These are phyloP conservation scores for Neofusicoccum sp. DNA, from an alignment of 2,329 filamentous ascomycete species.

Conservation along the genomic window DNA sequence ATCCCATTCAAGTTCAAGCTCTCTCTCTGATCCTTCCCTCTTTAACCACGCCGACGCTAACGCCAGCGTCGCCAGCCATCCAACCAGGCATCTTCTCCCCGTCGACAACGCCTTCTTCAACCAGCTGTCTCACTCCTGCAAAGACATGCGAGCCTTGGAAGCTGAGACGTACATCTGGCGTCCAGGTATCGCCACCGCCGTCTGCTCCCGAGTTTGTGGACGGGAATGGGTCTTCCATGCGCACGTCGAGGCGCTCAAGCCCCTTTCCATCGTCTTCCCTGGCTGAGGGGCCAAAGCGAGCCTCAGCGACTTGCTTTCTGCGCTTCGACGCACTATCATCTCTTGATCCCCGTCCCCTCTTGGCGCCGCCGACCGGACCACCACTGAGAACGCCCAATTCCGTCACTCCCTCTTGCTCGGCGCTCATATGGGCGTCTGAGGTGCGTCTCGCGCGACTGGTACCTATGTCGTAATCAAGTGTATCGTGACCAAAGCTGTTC, in stretches of 20 bases:
- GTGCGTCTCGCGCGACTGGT: neutral
- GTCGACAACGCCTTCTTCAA: constrained; percentile 73
- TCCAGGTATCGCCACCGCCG: constrained; percentile 42
- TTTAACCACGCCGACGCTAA: constrained; percentile 69
- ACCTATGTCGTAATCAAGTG: constrained; percentile 41
- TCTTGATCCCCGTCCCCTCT: neutral
- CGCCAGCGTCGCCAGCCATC: constrained; percentile 85
- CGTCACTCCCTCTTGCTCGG: neutral
- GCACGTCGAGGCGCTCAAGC: constrained; percentile 50
- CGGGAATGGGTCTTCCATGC: constrained; percentile 48
- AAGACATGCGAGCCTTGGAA: constrained; percentile 79
- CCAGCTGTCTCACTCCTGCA: constrained; percentile 72
- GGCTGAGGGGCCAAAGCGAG: constrained; percentile 64
- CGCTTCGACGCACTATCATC: constrained; percentile 49
- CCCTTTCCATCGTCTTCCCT: constrained; percentile 36
- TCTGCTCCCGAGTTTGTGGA: neutral
- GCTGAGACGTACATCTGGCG: constrained; percentile 62
- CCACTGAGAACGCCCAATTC: neutral
- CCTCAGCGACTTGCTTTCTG: constrained; percentile 60
- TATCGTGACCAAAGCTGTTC: constrained; percentile 52
- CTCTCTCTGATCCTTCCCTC: constrained; percentile 57
- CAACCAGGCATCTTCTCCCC: constrained; percentile 79
- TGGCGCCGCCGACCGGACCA: neutral
- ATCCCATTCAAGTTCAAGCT: neutral
- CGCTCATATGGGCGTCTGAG: neutral